Base-by-base conservation (phyloP, 1,139 yeast species). In the Lodderomyces theae region DNA sequence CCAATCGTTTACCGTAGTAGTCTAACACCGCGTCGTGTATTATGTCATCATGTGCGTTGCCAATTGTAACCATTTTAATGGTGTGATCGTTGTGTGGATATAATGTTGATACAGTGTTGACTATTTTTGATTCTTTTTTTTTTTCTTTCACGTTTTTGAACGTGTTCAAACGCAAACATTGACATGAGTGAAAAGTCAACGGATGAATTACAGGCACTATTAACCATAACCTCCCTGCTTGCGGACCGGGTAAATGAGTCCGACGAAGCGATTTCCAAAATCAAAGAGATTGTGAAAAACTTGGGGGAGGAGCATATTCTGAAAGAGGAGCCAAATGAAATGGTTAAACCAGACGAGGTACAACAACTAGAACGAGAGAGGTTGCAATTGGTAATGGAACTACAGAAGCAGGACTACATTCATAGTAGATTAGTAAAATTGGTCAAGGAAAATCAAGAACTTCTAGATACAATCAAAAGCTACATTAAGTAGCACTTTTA, bases 11-110 rank as follows among this genome's bases (percentile, higher is more conserved):
- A 29, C 98, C 97, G 60, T 92, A 92, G 71, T 90, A 92, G 62
- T 92, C 97, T 58, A 92, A 76, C 42, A 87, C 96, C 16, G 98
- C 98, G 59, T 94, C 98, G 64, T 94, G 98, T 58, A 90, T 88
- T 61, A 89, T 71, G 64, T 90, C 97, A 51, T 86, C 86, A 60
- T 85, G 92, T 23, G 89, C 89, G 61, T 85, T 84, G 19, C 83
- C 82, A 59, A 84, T 82, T 37, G 88, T 80, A 36, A 84, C 90
- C 89, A 72, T 72, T 18, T 10, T 22, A 18, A 24, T n/a, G 8
- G 24, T 5, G 26, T 37, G 36, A 39, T 12, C 35, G 16, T 28
- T 28, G 18, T 15, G 18, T 13, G 13, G 18, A 9, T 28, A 11
- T 13, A n/a, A n/a, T n/a, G n/a, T n/a, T n/a, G n/a, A n/a, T n/a